Evolutionary conservation across 1,284 basidiomycete species (phyloP).

Genomic region (Cryptococcus floricola): DNA sequence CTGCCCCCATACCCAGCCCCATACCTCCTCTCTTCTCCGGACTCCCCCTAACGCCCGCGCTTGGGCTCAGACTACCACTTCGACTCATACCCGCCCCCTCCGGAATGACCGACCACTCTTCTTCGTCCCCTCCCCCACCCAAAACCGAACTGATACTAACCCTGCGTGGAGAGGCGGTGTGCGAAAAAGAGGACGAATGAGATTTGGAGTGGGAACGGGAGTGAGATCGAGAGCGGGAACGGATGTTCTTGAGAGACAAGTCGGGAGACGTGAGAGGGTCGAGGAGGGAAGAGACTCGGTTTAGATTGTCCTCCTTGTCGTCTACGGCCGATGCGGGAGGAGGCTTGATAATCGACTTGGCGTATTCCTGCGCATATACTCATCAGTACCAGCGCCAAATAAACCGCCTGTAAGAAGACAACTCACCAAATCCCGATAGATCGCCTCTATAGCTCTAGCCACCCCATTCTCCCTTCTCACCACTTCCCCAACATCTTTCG

Average conservation of each 20-base stretch:
- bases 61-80: slow-evolving; percentile 4
- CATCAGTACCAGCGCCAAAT: neutral
- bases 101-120: slow-evolving; percentile 17
- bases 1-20: neutral
- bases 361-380: slow-evolving; percentile 60
- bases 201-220: slow-evolving; percentile 3
- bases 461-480: slow-evolving; percentile 86
- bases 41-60: neutral
- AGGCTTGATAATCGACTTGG: slow-evolving; percentile 71
- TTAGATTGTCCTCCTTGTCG: slow-evolving; percentile 11
- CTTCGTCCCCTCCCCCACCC: slow-evolving; percentile 2
- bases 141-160: neutral
- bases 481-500: slow-evolving; percentile 73
- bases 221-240: slow-evolving; percentile 4
- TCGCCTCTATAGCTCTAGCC: slow-evolving; percentile 77
- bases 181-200: neutral
- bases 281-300: slow-evolving; percentile 22
- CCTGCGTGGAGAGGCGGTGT: neutral
- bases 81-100: slow-evolving; percentile 2
- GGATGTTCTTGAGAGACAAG: neutral
- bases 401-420: neutral
- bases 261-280: slow-evolving; percentile 13
- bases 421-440: slow-evolving; percentile 73
- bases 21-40: too few species aligned
- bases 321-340: slow-evolving; percentile 1